Evolutionary conservation across 2,329 filamentous ascomycete species (phyloP).

Genomic region (Neurospora crassa): DNA sequence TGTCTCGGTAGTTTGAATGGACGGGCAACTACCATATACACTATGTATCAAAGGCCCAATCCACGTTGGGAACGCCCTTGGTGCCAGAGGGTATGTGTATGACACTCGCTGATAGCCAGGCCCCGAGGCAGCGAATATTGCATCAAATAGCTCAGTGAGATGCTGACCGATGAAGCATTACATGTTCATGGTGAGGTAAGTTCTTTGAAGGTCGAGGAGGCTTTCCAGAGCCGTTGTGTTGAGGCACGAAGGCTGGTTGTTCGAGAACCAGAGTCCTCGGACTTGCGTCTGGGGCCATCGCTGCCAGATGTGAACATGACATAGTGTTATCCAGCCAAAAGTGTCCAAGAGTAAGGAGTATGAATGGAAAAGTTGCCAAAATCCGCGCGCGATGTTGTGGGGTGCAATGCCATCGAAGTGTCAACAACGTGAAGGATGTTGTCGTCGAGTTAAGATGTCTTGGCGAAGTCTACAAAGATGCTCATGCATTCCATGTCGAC

Average conservation of each 20-base stretch:
- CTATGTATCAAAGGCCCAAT: not conserved
- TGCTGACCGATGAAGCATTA: not conserved
- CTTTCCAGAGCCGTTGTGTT: not conserved
- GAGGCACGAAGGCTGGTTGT: not conserved
- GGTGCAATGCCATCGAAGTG: not conserved
- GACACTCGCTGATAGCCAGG: not conserved
- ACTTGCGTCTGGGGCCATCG: not conserved
- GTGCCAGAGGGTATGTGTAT: not conserved
- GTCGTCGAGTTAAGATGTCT: not conserved
- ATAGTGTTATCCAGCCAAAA: not conserved
- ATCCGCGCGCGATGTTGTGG: not conserved
- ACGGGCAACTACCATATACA: not conserved
- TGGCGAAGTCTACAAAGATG: not conserved
- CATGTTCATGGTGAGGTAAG: not conserved
- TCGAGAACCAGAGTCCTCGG: not conserved
- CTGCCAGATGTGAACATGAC: not conserved
- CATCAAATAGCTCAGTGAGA: not conserved
- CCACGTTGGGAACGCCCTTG: not conserved
- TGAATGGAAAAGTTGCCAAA: not conserved
- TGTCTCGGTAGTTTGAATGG: not conserved
- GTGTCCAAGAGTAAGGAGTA: not conserved
- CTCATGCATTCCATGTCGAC: not conserved
- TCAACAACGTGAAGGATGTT: not conserved
- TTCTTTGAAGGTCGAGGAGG: not conserved
- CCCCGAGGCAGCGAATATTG: not conserved